A percentile compares a stretch with the other conserved stretches of the same genome.
Conservation (phyloP, 106 monocot species). For the Dendrobium catenatum region DNA sequence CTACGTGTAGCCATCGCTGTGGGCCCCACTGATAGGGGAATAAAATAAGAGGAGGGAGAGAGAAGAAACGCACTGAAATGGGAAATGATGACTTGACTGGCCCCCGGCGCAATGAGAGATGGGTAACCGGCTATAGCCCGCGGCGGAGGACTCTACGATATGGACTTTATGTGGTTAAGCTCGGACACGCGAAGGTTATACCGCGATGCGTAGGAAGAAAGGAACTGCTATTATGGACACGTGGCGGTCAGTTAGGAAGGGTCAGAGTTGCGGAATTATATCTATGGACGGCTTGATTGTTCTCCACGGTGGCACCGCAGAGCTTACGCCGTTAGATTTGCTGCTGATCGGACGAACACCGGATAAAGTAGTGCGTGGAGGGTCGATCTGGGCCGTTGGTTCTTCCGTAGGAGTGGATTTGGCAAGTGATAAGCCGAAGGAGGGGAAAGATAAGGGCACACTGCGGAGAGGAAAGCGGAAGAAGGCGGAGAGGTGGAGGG, state of each 20-base stretch:
- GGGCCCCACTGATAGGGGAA: not conserved
- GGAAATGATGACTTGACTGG: slow-evolving; percentile 12
- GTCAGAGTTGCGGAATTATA: not conserved
- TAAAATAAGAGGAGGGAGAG: not conserved
- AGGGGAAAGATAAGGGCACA: slow-evolving; percentile 6
- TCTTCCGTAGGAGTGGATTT: slow-evolving; percentile 3
- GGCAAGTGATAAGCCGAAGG: slow-evolving; percentile 7
- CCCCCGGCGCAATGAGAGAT: not conserved
- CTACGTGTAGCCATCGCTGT: not conserved
- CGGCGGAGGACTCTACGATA: not conserved
- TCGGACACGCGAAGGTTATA: not conserved
- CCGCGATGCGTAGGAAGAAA: slow-evolving; percentile 1
- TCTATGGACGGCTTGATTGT: slow-evolving; percentile 11
- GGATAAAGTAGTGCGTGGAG: not conserved
- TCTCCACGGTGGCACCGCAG: slow-evolving; percentile 9
- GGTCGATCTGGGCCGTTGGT: slow-evolving; percentile 12
- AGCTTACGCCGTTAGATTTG: not conserved
- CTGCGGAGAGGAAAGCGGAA: slow-evolving; percentile 6
- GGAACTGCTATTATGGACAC: slow-evolving; percentile 11
- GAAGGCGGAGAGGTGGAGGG: not conserved
- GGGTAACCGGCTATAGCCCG: slow-evolving; percentile 11
- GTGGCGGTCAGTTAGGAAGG: slow-evolving; percentile 6
- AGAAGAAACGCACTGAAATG: slow-evolving; percentile 10
- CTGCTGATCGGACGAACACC: not conserved
- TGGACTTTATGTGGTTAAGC: not conserved